These are phyloP conservation scores for Chrysopogon serrulatus DNA, from an alignment of 176 grass and related monocot genomes.

Conservation along the genomic window DNA sequence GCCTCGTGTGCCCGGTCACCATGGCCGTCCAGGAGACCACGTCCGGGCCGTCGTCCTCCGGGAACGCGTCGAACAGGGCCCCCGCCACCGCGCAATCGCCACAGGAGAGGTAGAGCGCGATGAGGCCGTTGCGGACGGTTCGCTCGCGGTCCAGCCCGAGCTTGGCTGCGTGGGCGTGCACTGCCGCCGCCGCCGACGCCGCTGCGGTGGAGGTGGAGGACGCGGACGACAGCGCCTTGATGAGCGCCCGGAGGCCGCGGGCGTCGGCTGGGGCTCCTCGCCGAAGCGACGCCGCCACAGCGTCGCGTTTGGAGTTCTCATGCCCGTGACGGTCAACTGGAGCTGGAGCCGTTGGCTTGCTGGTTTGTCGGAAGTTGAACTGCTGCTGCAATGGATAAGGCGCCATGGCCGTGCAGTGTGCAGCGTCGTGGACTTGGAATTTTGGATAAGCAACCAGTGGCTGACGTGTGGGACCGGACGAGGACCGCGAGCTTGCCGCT, in stretches of 20 bases:
- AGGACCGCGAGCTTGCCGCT: too few species aligned
- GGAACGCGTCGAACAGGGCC: conserved; percentile 10
- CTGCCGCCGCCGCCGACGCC: background rate
- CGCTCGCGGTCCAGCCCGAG: conserved; percentile 2
- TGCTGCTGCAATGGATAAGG: conserved; percentile 7
- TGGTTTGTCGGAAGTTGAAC: background rate
- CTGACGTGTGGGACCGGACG: background rate
- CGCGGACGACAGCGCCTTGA: background rate
- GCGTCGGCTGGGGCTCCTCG: background rate
- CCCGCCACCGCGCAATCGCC: background rate
- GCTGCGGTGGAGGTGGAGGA: background rate
- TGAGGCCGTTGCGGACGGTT: conserved; percentile 34
- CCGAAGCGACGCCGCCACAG: background rate
- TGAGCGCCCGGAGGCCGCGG: background rate
- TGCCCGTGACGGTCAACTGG: background rate
- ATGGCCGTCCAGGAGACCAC: conserved; percentile 52
- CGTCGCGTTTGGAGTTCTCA: background rate
- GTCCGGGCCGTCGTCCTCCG: background rate
- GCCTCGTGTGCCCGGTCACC: conserved; percentile 19
- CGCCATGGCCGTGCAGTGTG: background rate
- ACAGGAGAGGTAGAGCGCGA: conserved; percentile 25
- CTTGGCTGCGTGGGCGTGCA: conserved; percentile 11
- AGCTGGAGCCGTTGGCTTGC: background rate
- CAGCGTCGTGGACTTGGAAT: background rate
- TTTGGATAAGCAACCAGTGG: background rate